Conservation (phyloP, 1,284 basidiomycete genomes). For the Ganoderma boninense region DNA sequence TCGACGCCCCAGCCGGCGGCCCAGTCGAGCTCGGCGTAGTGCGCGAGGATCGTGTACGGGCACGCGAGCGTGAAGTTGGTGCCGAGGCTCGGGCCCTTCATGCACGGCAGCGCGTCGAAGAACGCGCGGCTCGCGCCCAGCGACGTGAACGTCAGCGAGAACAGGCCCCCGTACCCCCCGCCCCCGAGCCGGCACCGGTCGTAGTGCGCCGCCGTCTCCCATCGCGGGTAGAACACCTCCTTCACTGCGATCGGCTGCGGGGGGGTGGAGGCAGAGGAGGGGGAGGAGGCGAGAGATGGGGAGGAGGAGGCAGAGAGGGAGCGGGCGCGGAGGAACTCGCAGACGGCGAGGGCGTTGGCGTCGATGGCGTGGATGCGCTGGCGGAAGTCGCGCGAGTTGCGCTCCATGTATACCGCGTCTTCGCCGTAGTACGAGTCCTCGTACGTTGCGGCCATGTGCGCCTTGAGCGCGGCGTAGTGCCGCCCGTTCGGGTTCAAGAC, state of each 20-base stretch:
- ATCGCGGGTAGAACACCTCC: slow-evolving; percentile 92
- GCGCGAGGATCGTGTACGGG: slow-evolving; percentile 94
- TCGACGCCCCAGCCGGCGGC: slow-evolving; percentile 90
- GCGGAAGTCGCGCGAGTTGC: slow-evolving; percentile 94
- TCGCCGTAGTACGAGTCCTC: slow-evolving; percentile 93
- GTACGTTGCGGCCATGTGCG: slow-evolving; percentile 67
- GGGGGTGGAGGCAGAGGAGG: slow-evolving; percentile 28
- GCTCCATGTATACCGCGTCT: slow-evolving; percentile 97
- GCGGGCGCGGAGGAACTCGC: slow-evolving; percentile 77
- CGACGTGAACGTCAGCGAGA: slow-evolving; percentile 89
- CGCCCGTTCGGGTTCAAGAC: slow-evolving; percentile 85
- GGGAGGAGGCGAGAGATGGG: slow-evolving; percentile 32
- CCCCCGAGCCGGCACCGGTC: slow-evolving; percentile 59
- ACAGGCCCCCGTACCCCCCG: slow-evolving; percentile 90
- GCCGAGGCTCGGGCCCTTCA: slow-evolving; percentile 94
- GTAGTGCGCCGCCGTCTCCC: slow-evolving; percentile 79
- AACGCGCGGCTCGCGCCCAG: slow-evolving; percentile 79
- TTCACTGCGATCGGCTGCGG: slow-evolving; percentile 62
- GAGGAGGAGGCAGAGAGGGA: slow-evolving; percentile 52
- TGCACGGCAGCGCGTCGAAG: slow-evolving; percentile 86
- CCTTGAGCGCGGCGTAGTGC: slow-evolving; percentile 75
- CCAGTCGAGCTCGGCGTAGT: slow-evolving; percentile 94
- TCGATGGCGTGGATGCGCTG: slow-evolving; percentile 84
- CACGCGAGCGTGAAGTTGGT: slow-evolving; percentile 97
- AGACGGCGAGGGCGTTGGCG: slow-evolving; percentile 84